A percentile compares a stretch with the other conserved stretches of the same genome.
These are phyloP conservation scores for Penicillium waksmanii DNA, from an alignment of 495 filamentous ascomycete genomes.

Conservation along the genomic window DNA sequence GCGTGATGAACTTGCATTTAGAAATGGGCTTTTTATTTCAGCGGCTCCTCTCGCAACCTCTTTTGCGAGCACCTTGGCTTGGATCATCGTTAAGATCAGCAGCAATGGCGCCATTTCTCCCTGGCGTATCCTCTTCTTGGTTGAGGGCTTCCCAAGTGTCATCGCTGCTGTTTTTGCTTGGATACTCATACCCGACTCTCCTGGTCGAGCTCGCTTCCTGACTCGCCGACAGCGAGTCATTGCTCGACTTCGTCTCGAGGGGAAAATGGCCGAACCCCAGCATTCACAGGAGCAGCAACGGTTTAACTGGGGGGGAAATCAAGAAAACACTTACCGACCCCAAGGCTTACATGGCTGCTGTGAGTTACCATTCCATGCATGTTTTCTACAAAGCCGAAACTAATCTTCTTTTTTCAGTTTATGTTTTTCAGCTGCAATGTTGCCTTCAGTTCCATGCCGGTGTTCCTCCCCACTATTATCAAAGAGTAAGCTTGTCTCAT, in stretches of 20 bases:
- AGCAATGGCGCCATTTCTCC: conserved; percentile 54
- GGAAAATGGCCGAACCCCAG: conserved; percentile 30
- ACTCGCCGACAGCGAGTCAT: conserved; percentile 48
- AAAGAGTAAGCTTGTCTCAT: conserved; percentile 44
- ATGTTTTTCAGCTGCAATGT: conserved; percentile 66
- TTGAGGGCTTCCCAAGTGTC: conserved; percentile 66
- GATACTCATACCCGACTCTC: conserved; percentile 56
- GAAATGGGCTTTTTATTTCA: conserved; percentile 64
- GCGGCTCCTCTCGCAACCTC: conserved; percentile 66
- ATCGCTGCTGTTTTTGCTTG: conserved; percentile 59
- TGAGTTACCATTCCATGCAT: conserved; percentile 29
- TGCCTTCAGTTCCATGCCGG: conserved; percentile 61
- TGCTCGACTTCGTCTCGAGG: conserved; percentile 53
- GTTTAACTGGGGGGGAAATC: conserved; percentile 56
- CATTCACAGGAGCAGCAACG: conserved; percentile 20
- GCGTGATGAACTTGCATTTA: conserved; percentile 62
- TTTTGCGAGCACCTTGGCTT: conserved; percentile 70
- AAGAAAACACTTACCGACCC: conserved; percentile 61
- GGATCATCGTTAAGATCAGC: conserved; percentile 57
- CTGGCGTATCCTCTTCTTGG: conserved; percentile 63
- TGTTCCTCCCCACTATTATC: conserved; percentile 63
- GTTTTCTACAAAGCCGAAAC: neutral
- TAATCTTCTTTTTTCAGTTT: conserved; percentile 26
- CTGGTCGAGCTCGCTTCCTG: conserved; percentile 55
- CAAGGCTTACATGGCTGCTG: conserved; percentile 69